Evolutionary conservation across 2,329 filamentous ascomycete species (phyloP).

Genomic region (Arthrobotrys iridis): DNA sequence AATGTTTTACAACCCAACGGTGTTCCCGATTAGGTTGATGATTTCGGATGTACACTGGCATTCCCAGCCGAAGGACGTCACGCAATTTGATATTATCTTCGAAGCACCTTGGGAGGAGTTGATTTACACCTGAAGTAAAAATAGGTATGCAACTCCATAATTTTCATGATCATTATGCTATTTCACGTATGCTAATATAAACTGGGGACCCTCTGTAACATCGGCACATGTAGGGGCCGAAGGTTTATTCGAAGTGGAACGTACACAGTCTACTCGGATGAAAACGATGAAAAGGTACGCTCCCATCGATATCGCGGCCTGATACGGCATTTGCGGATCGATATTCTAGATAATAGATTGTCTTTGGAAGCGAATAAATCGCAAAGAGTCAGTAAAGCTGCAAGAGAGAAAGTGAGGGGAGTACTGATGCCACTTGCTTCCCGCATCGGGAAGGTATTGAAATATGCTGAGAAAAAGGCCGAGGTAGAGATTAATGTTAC

Average conservation of each 20-base stretch:
- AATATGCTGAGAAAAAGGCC: background rate
- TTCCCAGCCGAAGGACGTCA: no score
- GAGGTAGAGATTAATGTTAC: background rate
- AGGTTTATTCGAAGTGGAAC: background rate
- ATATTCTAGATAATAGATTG: background rate
- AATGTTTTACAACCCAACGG: background rate
- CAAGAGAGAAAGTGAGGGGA: background rate
- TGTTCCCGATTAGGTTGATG: background rate
- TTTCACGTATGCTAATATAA: background rate
- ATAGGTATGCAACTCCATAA: background rate
- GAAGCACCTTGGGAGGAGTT: conserved; percentile 17
- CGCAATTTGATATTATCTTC: background rate
- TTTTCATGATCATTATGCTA: no score
- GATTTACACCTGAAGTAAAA: background rate
- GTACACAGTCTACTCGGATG: background rate
- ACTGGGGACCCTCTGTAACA: background rate
- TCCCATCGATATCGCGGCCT: background rate
- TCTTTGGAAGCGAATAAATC: background rate
- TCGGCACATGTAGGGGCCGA: no score
- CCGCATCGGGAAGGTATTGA: background rate
- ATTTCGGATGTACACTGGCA: background rate
- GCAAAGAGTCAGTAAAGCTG: background rate
- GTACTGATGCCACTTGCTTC: background rate
- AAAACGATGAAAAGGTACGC: background rate
- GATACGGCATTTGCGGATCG: background rate